A percentile compares a stretch with the other conserved stretches of the same genome.
These are phyloP conservation scores for Dothistroma septosporum DNA, from an alignment of 2,329 filamentous ascomycete genomes.

Conservation along the genomic window DNA sequence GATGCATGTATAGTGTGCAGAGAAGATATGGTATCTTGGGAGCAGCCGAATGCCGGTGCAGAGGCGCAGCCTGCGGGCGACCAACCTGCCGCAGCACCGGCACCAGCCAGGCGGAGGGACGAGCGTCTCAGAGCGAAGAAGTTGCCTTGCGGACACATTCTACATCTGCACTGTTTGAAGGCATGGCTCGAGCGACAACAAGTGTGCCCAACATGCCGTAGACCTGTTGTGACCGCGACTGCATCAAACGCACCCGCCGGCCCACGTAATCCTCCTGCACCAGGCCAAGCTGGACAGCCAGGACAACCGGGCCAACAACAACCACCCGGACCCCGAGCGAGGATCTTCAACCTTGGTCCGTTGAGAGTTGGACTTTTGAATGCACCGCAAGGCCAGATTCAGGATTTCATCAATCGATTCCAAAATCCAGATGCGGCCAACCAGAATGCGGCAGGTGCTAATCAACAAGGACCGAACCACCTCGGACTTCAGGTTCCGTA, in stretches of 20 bases:
- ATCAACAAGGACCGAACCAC: slow-evolving; percentile 19
- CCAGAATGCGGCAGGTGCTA: slow-evolving; percentile 34
- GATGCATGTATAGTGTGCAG: slow-evolving; percentile 98
- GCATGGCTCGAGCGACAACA: slow-evolving; percentile 98
- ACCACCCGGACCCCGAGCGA: slow-evolving; percentile 36
- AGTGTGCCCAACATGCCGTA: slow-evolving; percentile 89
- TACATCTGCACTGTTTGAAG: slow-evolving; percentile 90
- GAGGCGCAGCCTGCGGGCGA: slow-evolving; percentile 31
- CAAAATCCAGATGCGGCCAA: slow-evolving; percentile 22
- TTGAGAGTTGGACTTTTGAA: slow-evolving; percentile 66
- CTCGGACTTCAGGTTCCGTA: slow-evolving; percentile 24
- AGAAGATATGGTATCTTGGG: slow-evolving; percentile 89
- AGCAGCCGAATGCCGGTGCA: slow-evolving; percentile 44
- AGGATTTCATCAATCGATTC: slow-evolving; percentile 41
- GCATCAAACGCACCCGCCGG: slow-evolving; percentile 10
- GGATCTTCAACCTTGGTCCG: slow-evolving; percentile 67
- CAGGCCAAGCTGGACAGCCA: slow-evolving; percentile 11
- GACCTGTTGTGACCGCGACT: slow-evolving; percentile 57
- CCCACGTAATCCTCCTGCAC: slow-evolving; percentile 3
- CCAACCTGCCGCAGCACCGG: slow-evolving; percentile 30
- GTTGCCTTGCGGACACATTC: slow-evolving; percentile 88
- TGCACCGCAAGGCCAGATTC: slow-evolving; percentile 46
- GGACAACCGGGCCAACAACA: slow-evolving; percentile 35
- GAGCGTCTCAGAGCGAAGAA: slow-evolving; percentile 90
- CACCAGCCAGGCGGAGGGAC: slow-evolving; percentile 51